Evolutionary conservation across 1,139 yeast genomes (phyloP).

Genomic region (Geotrichum klebahnii): DNA sequence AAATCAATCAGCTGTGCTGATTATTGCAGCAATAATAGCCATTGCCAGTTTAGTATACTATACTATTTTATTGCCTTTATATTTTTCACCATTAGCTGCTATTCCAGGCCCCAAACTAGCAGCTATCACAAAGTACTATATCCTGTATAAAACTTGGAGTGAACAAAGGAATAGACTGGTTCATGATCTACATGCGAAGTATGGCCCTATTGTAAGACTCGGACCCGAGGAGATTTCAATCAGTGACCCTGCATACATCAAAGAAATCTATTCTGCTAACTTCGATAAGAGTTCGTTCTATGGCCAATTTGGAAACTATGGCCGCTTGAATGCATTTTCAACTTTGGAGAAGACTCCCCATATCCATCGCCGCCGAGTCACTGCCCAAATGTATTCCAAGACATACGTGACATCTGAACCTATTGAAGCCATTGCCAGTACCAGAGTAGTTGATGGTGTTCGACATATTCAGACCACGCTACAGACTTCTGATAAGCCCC

Average conservation of each 20-base stretch:
- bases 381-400: conserved; percentile 33
- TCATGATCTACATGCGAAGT: conserved; percentile 50
- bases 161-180: conserved; percentile 52
- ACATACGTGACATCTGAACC: conserved; percentile 33
- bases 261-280: conserved; percentile 55
- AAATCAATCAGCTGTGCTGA: not conserved
- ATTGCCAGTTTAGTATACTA: conserved; percentile 14
- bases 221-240: conserved; percentile 63
- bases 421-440: conserved; percentile 36
- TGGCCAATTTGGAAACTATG: conserved; percentile 59
- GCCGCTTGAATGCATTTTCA: conserved; percentile 56
- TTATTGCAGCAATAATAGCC: not conserved
- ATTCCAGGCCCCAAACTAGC: conserved; percentile 62
- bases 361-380: conserved; percentile 39
- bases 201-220: conserved; percentile 60
- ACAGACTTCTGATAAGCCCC: conserved; percentile 24
- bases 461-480: conserved; percentile 26
- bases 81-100: conserved; percentile 43
- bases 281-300: conserved; percentile 60
- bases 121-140: conserved; percentile 47
- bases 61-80: conserved; percentile 24
- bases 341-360: conserved; percentile 51
- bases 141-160: conserved; percentile 51
- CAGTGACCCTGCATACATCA: conserved; percentile 50
- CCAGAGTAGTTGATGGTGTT: conserved; percentile 34